A percentile compares a stretch with the other conserved stretches of the same genome.
Conservation (phyloP, 1,139 yeast species). For the Spathaspora sp. region DNA sequence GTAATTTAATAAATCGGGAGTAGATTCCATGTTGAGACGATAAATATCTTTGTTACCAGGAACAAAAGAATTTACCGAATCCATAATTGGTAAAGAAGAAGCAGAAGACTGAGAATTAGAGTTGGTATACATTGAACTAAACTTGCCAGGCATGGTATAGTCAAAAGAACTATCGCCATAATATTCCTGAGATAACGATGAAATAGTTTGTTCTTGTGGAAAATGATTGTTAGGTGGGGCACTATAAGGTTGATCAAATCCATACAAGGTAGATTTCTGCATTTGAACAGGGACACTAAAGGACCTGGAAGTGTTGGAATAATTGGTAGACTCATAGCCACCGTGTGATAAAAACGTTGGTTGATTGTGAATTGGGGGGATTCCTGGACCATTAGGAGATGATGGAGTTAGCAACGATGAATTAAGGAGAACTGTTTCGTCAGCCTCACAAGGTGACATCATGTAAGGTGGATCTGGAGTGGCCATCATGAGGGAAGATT, state of each 20-base stretch:
- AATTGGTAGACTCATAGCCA: background rate
- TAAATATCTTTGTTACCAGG: background rate
- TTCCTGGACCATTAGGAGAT: conserved; percentile 12
- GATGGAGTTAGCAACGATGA: conserved; percentile 20
- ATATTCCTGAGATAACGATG: background rate
- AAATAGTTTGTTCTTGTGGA: conserved; percentile 5
- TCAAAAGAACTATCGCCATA: background rate
- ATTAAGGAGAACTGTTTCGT: conserved; percentile 24
- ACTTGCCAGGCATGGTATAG: background rate
- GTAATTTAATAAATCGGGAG: conserved; percentile 13
- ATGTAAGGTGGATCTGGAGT: conserved; percentile 11
- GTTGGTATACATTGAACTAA: conserved; percentile 25
- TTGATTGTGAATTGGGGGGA: background rate
- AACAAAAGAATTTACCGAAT: conserved; percentile 3
- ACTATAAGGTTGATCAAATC: conserved; percentile 1
- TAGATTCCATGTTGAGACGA: conserved; percentile 17
- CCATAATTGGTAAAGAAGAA: conserved; percentile 13
- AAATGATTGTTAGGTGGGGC: background rate
- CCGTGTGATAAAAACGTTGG: background rate
- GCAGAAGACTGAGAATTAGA: conserved; percentile 24
- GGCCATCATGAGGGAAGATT: conserved; percentile 7
- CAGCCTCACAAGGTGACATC: conserved; percentile 20
- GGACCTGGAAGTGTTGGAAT: background rate
- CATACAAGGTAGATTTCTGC: background rate
- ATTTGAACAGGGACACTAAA: background rate